phyloP scores from a whole-genome alignment of 2,329 filamentous ascomycete genomes.

The Aspergillus neoniger region DNA sequence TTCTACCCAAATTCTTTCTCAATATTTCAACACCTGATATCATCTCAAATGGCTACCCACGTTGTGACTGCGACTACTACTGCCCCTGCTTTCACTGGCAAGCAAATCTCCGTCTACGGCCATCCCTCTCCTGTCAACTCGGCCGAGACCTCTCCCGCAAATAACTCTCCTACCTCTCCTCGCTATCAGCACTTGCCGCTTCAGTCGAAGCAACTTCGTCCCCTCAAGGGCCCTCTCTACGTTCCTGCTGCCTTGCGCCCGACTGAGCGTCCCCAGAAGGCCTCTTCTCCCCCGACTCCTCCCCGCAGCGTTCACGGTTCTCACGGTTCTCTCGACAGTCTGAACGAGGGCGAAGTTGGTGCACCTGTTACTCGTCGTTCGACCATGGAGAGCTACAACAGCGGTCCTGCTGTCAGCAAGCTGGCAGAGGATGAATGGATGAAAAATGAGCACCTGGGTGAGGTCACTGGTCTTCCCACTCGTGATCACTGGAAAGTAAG shows the following conservation, averaged over 20 bases:
- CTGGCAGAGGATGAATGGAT: constrained; percentile 56
- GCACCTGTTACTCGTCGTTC: constrained; percentile 41
- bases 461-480: constrained; percentile 61
- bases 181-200: constrained; percentile 43
- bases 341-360: constrained; percentile 39
- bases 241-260: constrained; percentile 64
- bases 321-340: constrained; percentile 56
- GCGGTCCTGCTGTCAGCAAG: constrained; percentile 43
- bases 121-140: constrained; percentile 50
- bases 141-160: constrained; percentile 52
- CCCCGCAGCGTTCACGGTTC: constrained; percentile 58
- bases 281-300: constrained; percentile 47
- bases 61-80: constrained; percentile 34
- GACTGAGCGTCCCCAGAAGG: constrained; percentile 55
- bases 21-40: background rate
- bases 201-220: constrained; percentile 59
- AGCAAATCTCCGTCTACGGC: constrained; percentile 42
- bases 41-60: constrained; percentile 34
- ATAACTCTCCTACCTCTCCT: constrained; percentile 57
- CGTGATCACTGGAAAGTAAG: constrained; percentile 67
- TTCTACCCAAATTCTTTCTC: background rate
- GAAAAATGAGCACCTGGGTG: constrained; percentile 54
- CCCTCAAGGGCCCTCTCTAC: constrained; percentile 62
- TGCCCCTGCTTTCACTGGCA: constrained; percentile 19
- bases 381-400: constrained; percentile 45